A percentile compares a stretch with the other conserved stretches of the same genome.
These are phyloP conservation scores for Penstemon davidsonii DNA, from an alignment of 257 asterid genomes.

Conservation along the genomic window DNA sequence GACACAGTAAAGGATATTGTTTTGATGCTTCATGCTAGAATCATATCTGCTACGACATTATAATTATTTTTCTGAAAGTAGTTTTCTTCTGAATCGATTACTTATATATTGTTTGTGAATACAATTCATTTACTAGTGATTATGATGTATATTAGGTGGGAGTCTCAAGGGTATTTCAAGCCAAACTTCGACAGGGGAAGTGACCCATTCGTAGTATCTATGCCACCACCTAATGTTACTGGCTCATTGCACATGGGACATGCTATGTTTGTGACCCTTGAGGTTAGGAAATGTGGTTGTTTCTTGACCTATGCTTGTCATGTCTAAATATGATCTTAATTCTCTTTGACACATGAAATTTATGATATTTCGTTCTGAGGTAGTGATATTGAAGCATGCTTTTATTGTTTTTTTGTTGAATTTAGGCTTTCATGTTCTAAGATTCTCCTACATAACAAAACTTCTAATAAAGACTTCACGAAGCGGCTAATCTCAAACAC, in stretches of 20 bases:
- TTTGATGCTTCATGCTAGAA: neutral
- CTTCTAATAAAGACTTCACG: neutral
- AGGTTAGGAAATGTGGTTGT: constrained; percentile 50
- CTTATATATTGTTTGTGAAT: neutral
- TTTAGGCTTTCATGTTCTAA: neutral
- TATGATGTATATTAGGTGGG: constrained; percentile 80
- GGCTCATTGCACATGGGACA: constrained; percentile 99
- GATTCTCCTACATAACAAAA: neutral
- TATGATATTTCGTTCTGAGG: too few relatives aligned
- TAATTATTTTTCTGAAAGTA: neutral
- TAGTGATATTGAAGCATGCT: neutral
- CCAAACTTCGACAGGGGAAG: constrained; percentile 68
- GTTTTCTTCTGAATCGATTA: constrained; percentile 15
- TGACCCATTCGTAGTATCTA: constrained; percentile 80
- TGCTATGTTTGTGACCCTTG: constrained; percentile 99
- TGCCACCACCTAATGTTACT: constrained; percentile 99
- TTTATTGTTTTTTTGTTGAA: neutral
- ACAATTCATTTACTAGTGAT: constrained; percentile 17
- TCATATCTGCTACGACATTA: constrained; percentile 10
- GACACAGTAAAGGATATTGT: neutral
- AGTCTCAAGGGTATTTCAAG: constrained; percentile 94
- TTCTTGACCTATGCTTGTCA: constrained; percentile 18
- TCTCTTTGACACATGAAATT: neutral
- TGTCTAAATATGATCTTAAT: neutral
- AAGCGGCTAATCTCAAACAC: neutral